Evolutionary conservation across 495 filamentous ascomycete genomes (phyloP).

Genomic region (Umbilicaria muhlenbergii): DNA sequence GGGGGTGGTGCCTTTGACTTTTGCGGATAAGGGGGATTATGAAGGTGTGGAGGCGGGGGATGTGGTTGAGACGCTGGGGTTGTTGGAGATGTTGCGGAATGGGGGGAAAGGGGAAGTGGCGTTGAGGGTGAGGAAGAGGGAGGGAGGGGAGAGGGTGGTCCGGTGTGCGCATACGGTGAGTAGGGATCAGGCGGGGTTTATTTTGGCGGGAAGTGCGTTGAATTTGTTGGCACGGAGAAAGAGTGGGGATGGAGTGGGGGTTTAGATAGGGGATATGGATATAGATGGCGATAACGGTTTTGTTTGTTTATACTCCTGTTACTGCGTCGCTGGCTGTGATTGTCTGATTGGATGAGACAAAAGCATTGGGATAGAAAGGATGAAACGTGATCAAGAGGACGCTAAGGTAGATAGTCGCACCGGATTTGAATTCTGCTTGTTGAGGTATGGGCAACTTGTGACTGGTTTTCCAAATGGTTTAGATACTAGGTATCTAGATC

Average conservation of each 20-base stretch:
- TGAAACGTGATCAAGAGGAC: neutral
- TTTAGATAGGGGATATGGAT: no score
- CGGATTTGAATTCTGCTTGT: no score
- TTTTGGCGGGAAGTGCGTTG: slow-evolving; percentile 85
- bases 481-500: no score
- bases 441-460: no score
- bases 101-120: slow-evolving; percentile 69
- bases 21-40: slow-evolving; percentile 77
- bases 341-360: no score
- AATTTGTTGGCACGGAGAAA: slow-evolving; percentile 60
- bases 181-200: slow-evolving; percentile 76
- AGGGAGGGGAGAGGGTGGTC: slow-evolving; percentile 40
- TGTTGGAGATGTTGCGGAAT: slow-evolving; percentile 63
- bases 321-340: no score
- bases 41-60: slow-evolving; percentile 69
- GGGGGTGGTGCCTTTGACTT: slow-evolving; percentile 85
- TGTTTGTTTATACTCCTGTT: no score
- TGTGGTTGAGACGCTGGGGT: slow-evolving; percentile 59
- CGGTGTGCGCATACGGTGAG: slow-evolving; percentile 70
- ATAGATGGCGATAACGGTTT: no score
- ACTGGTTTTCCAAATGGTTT: no score
- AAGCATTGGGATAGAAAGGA: neutral
- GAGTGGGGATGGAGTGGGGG: neutral
- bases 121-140: slow-evolving; percentile 45
- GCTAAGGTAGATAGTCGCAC: no score